phyloP scores from a whole-genome alignment of 2,329 filamentous ascomycete species.

The Neoarthrinium moseri region DNA sequence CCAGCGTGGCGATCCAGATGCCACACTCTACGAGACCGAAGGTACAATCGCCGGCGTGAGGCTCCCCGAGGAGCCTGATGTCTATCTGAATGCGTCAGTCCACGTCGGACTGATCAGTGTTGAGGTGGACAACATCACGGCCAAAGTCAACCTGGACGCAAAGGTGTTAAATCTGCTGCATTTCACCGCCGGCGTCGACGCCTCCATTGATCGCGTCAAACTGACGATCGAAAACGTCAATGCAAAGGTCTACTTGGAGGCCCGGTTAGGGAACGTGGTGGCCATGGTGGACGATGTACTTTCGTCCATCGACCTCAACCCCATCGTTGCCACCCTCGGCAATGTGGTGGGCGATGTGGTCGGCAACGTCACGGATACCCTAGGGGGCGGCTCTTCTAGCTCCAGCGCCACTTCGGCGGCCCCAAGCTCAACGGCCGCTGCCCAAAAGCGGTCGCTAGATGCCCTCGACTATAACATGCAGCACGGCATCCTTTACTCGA shows the following conservation, averaged over 20 bases:
- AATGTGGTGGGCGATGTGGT: slow-evolving; percentile 47
- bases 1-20: slow-evolving; percentile 47
- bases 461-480: slow-evolving; percentile 43
- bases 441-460: slow-evolving; percentile 14
- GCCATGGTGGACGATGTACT: slow-evolving; percentile 59
- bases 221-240: slow-evolving; percentile 57
- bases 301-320: slow-evolving; percentile 59
- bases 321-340: slow-evolving; percentile 55
- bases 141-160: slow-evolving; percentile 59
- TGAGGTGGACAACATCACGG: slow-evolving; percentile 57
- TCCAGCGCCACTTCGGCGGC: slow-evolving; percentile 15
- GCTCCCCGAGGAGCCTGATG: slow-evolving; percentile 50
- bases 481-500: slow-evolving; percentile 58
- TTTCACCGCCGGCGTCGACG: slow-evolving; percentile 61
- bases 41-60: slow-evolving; percentile 44
- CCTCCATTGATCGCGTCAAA: slow-evolving; percentile 54
- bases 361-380: slow-evolving; percentile 34
- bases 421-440: slow-evolving; percentile 15
- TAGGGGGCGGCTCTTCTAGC: slow-evolving; percentile 23
- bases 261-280: slow-evolving; percentile 58
- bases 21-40: slow-evolving; percentile 52
- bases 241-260: slow-evolving; percentile 58
- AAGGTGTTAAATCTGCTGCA: slow-evolving; percentile 57
- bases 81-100: slow-evolving; percentile 59
- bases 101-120: slow-evolving; percentile 58